phyloP scores from a whole-genome alignment of 257 asterid species.

The Eustoma russellianum region DNA sequence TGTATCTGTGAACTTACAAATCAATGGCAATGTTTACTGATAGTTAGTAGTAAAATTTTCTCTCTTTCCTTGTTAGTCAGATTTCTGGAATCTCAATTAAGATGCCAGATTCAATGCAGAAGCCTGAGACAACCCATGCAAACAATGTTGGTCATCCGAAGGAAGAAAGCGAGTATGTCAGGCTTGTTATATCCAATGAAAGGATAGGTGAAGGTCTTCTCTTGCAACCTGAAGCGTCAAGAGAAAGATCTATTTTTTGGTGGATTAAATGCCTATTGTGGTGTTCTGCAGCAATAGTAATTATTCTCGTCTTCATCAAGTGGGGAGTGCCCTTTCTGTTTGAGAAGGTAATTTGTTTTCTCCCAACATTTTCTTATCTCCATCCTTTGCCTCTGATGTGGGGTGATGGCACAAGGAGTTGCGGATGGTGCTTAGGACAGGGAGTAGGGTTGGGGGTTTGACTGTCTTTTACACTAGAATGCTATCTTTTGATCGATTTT shows the following conservation, averaged over 20 bases:
- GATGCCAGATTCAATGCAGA: conserved; percentile 46
- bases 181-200: conserved; percentile 57
- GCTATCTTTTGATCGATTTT: too few relatives aligned
- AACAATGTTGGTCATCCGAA: conserved; percentile 23
- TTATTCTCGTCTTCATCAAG: conserved; percentile 36
- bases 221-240: conserved; percentile 22
- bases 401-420: too few relatives aligned
- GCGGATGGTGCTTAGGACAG: too few relatives aligned
- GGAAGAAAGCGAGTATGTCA: conserved; percentile 66
- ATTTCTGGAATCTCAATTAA: conserved; percentile 43
- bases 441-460: too few relatives aligned
- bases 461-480: too few relatives aligned
- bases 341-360: conserved; percentile 43
- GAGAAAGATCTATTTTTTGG: conserved; percentile 30
- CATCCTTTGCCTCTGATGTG: too few relatives aligned
- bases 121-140: conserved; percentile 27
- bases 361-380: too few relatives aligned
- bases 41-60: not conserved
- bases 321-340: conserved; percentile 71
- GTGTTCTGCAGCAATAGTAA: conserved; percentile 25
- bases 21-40: too few relatives aligned
- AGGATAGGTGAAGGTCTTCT: conserved; percentile 26
- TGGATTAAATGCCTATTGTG: conserved; percentile 49
- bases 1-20: too few relatives aligned
- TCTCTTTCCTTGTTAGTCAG: conserved; percentile 22